Percentiles rank a stretch among this genome's conserved stretches.
Evolutionary conservation across 2,329 filamentous ascomycete species (phyloP).

Genomic region (Aspergillus jensenii): DNA sequence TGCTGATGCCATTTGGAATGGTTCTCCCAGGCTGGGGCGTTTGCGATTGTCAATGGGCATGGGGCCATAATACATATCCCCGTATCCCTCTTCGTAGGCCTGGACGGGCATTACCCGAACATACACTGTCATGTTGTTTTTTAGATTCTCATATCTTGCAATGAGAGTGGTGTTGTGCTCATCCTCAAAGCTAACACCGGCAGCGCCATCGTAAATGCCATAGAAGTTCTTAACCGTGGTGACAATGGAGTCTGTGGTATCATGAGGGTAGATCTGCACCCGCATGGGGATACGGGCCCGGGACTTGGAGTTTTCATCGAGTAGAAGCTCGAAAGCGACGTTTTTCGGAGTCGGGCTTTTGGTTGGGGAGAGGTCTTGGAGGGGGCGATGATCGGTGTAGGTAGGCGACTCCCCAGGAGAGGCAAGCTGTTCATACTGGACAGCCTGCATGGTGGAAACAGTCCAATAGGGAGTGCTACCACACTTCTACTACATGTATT

Average conservation of each 20-base stretch:
- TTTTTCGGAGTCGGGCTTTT: constrained; percentile 53
- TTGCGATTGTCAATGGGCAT: constrained; percentile 54
- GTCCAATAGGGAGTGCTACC: constrained; percentile 23
- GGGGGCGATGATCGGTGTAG: constrained; percentile 27
- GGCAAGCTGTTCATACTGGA: constrained; percentile 35
- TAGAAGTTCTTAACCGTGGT: constrained; percentile 99
- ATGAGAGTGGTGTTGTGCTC: constrained; percentile 86
- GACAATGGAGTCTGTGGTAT: constrained; percentile 96
- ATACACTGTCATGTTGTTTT: constrained; percentile 87
- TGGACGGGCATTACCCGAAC: constrained; percentile 74
- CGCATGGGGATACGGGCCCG: constrained; percentile 65
- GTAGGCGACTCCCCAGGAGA: constrained; percentile 33
- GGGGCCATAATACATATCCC: constrained; percentile 46
- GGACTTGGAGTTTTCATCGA: constrained; percentile 57
- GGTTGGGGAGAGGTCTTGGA: constrained; percentile 36
- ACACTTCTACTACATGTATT: constrained; percentile 32
- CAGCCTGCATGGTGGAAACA: constrained; percentile 33
- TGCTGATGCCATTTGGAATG: constrained; percentile 63
- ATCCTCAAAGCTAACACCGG: constrained; percentile 93
- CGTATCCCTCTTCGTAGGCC: constrained; percentile 49
- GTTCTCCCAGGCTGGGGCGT: constrained; percentile 62
- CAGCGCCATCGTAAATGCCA: constrained; percentile 80
- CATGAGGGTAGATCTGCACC: constrained; percentile 87
- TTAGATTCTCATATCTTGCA: constrained; percentile 93
- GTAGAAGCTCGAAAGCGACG: constrained; percentile 63